These are phyloP conservation scores for Cymbopogon citratus DNA, from an alignment of 176 grass and related monocot genomes.

Conservation along the genomic window DNA sequence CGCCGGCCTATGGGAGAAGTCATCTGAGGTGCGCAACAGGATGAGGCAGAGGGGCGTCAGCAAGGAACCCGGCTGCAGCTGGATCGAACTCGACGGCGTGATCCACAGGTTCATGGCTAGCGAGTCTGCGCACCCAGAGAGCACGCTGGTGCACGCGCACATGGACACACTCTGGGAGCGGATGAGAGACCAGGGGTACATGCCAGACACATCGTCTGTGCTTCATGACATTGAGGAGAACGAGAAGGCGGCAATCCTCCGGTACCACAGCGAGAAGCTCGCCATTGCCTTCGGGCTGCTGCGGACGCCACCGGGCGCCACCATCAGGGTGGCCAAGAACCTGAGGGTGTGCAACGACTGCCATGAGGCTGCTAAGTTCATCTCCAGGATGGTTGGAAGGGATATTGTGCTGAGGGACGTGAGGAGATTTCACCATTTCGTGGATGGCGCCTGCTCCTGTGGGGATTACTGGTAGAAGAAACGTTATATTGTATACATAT, in stretches of 20 bases:
- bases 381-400: conserved; percentile 61
- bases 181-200: conserved; percentile 67
- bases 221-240: conserved; percentile 62
- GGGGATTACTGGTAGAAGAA: conserved; percentile 71
- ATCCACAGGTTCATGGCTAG: conserved; percentile 75
- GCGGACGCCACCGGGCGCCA: conserved; percentile 40
- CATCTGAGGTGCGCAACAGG: conserved; percentile 43
- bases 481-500: not conserved
- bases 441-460: conserved; percentile 72
- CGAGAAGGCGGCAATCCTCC: conserved; percentile 65
- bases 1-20: conserved; percentile 52
- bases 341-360: conserved; percentile 94
- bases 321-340: conserved; percentile 90
- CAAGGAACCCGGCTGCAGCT: conserved; percentile 89
- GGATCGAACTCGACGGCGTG: conserved; percentile 58
- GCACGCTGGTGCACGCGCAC: conserved; percentile 49
- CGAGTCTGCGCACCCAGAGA: conserved; percentile 71
- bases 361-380: conserved; percentile 81
- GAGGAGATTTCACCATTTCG: conserved; percentile 83
- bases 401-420: conserved; percentile 79
- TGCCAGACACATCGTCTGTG: conserved; percentile 75
- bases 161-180: conserved; percentile 63
- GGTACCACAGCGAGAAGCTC: conserved; percentile 87
- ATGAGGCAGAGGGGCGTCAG: conserved; percentile 59
- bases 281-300: conserved; percentile 81